These are phyloP conservation scores for Xylariaceae sp. DNA, from an alignment of 2,329 filamentous ascomycete genomes.

Conservation along the genomic window DNA sequence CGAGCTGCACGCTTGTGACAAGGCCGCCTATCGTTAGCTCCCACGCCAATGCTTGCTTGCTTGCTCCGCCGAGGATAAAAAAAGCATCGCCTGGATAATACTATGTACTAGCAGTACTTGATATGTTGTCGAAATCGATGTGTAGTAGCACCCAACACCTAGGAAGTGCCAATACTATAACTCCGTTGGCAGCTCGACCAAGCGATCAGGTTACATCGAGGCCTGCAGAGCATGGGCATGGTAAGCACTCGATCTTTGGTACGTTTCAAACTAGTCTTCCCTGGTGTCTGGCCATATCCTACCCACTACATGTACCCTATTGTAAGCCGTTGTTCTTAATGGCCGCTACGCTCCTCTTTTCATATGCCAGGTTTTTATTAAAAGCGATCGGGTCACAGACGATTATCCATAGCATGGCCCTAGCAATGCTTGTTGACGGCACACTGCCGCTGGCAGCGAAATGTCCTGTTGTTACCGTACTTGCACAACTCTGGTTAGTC, in stretches of 20 bases:
- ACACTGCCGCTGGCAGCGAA: conserved; percentile 26
- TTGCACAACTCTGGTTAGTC: conserved; percentile 5
- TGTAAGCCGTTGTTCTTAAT: conserved; percentile 28
- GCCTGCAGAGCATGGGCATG: conserved; percentile 25
- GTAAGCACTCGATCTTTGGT: conserved; percentile 32
- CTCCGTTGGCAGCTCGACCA: conserved; percentile 27
- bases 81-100: conserved; percentile 7
- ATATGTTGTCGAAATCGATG: conserved; percentile 13
- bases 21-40: conserved; percentile 2
- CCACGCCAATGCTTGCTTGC: too few species aligned
- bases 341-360: conserved; percentile 33
- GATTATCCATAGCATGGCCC: conserved; percentile 22
- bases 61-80: not conserved
- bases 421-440: conserved; percentile 25
- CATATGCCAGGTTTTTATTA: conserved; percentile 30
- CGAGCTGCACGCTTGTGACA: conserved; percentile 15
- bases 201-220: conserved; percentile 35
- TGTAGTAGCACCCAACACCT: conserved; percentile 14
- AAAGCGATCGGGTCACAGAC: conserved; percentile 28
- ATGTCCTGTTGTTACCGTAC: conserved; percentile 17
- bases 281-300: conserved; percentile 15
- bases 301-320: conserved; percentile 26
- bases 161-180: conserved; percentile 22
- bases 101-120: too few species aligned
- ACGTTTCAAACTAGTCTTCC: conserved; percentile 36